Base-by-base conservation (phyloP, 2,329 filamentous ascomycete genomes). In the Talaromyces rugulosus region DNA sequence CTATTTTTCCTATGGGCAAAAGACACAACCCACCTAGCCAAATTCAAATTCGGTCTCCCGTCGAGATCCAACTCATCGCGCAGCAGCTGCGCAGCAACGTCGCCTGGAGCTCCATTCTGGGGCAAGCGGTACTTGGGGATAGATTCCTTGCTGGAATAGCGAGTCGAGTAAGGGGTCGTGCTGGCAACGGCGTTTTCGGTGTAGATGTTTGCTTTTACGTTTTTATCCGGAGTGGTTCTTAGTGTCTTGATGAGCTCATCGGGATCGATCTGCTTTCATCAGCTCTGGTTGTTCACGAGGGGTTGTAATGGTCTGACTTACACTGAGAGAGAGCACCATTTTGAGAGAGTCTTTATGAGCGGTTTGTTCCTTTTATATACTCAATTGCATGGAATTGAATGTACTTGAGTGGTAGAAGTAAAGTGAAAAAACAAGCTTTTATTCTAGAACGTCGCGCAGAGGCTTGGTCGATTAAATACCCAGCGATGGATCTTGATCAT, bases 41-140 rank as follows among this genome's bases (percentile, higher is more conserved):
- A 75, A 68, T 91, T 91, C 65, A 90, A 76, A 66, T 87, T 88
- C 0, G 89, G 88, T 55, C 82, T 81, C 31, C 87, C 86, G 68
- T 89, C 86, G 2, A 89, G 78, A 71, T 88, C 85, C 40, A 87
- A 72, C 67, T 88, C 85, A 70, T 87, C 85, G 64, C 81, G 82
- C 63, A 88, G 78, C 72, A 91, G 80, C 66, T 89, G 85, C 67
- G 88, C 85, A 0, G 88, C 87, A 0, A 85, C 82, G 65, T 89
- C 86, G 33, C 58, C 42, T 18, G 71, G 68, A 7, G 72, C 70
- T 9, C 73, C 73, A 5, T 70, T 53, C 30, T 68, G 62, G 2
- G 72, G 73, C 28, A 75, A 72, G 16, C 64, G 65, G 66, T 72
- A 75, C 51, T 73, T 74, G 52, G 71, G 69, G 12, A 75, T 72